Base-by-base conservation (phyloP, 345 rosid genomes). In the Carallia pectinifolia region DNA sequence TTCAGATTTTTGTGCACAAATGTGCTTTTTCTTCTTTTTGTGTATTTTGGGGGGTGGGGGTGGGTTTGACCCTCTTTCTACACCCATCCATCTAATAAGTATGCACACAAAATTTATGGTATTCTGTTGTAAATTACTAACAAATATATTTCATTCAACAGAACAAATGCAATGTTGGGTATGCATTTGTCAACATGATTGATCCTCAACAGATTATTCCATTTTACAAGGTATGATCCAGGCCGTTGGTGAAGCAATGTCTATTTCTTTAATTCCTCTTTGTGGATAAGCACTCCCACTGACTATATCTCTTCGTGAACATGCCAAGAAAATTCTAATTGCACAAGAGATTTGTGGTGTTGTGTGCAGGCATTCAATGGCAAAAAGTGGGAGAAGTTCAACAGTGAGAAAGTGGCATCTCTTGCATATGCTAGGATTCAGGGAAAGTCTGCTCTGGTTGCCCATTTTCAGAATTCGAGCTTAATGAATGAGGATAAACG, bases 111-210 rank as follows among this genome's bases (percentile, higher is more conserved):
- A 44, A 44, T 44, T 44, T 44, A 44, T 44, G 50, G 12, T 44
- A 44, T 44, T 55, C 31, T 56, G 31, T 3, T 30, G 23, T 5
- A 23, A 19, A 56, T 9, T 30, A 4, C 60, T 56, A 27, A 56
- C 5, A 36, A 17, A 39, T 50, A 33, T 36, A 56, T 56, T 55
- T 40, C 56, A n/a, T 55, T 40, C 56, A n/a, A 52, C 89, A 91
- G 97, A 91, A 91, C 80, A 91, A 91, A 76, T 91, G 97, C 86
- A 91, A 91, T 53, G 97, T 91, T 75, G 97, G 97, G 59, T 91
- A 91, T 79, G 96, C 97, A 52, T 91, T 91, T 75, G 88, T 91
- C 84, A 91, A 91, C 83, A 83, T 91, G 85, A 80, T 81, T 31
- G 89, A 88, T 82, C 96, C 97, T 68, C 75, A 76, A 62, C 88